phyloP scores from a whole-genome alignment of 2,329 filamentous ascomycete genomes.

The Zymoseptoria tritici region DNA sequence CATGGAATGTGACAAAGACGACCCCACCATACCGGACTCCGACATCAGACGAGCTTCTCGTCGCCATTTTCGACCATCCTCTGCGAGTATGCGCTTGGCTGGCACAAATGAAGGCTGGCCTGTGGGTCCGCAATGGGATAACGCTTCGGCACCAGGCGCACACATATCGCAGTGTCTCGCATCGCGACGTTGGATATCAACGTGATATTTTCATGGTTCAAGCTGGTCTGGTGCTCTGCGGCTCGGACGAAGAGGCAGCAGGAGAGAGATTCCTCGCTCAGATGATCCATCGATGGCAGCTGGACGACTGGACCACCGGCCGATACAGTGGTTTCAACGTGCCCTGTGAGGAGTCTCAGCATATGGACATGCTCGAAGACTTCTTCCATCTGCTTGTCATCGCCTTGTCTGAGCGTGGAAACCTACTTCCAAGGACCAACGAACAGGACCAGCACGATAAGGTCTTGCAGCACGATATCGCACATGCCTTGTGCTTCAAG shows the following conservation, averaged over 20 bases:
- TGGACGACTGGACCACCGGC: constrained; percentile 80
- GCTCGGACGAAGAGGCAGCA: constrained; percentile 54
- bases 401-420: constrained; percentile 78
- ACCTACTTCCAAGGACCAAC: constrained; percentile 62
- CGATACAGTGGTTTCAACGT: constrained; percentile 61
- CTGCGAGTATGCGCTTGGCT: constrained; percentile 92
- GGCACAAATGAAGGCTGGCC: constrained; percentile 93
- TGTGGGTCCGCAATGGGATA: constrained; percentile 98
- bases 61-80: constrained; percentile 75
- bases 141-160: constrained; percentile 91
- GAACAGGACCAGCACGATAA: constrained; percentile 57
- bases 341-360: constrained; percentile 77
- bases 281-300: constrained; percentile 84
- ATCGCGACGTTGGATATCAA: constrained; percentile 88
- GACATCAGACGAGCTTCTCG: constrained; percentile 24
- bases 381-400: constrained; percentile 91
- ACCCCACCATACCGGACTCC: constrained; percentile 14
- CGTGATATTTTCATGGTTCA: constrained; percentile 92
- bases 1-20: constrained; percentile 21
- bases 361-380: constrained; percentile 89
- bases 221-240: constrained; percentile 78
- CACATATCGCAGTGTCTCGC: constrained; percentile 81
- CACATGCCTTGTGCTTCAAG: constrained; percentile 92
- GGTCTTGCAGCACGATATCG: constrained; percentile 79
- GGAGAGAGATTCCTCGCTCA: constrained; percentile 64